Conservation (phyloP, 2,329 filamentous ascomycete species). For the Emergomyces africanus region DNA sequence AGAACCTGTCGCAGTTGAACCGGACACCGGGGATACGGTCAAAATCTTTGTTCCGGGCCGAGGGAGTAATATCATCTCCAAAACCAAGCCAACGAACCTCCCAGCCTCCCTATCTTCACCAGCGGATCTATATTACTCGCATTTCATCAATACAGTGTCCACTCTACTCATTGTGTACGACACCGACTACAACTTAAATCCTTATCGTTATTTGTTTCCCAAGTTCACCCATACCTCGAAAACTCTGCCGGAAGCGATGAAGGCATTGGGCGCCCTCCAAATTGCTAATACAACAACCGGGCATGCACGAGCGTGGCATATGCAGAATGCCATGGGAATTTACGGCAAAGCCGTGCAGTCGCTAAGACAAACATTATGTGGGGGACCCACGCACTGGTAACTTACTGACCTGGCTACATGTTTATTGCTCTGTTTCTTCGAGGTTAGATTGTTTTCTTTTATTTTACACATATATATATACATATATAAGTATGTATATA, state of each 20-base stretch:
- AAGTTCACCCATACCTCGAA: conserved; percentile 22
- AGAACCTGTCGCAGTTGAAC: background rate
- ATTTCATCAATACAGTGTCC: conserved; percentile 24
- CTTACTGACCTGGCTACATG: conserved; percentile 24
- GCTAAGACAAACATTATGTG: conserved; percentile 13
- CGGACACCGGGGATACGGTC: background rate
- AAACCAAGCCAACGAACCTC: background rate
- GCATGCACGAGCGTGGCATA: conserved; percentile 21
- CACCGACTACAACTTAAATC: conserved; percentile 24
- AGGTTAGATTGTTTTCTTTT: conserved; percentile 14
- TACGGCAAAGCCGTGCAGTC: conserved; percentile 27
- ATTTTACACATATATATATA: no score
- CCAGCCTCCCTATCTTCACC: conserved; percentile 6
- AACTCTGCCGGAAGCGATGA: conserved; percentile 26
- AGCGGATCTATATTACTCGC: conserved; percentile 23
- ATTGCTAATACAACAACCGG: conserved; percentile 26
- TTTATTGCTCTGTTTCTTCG: conserved; percentile 22
- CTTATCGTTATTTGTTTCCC: conserved; percentile 23
- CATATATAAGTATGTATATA: no score
- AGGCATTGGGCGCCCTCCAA: conserved; percentile 29
- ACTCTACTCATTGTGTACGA: conserved; percentile 26
- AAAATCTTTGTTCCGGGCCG: background rate
- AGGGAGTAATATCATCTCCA: background rate
- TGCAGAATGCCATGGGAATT: conserved; percentile 26
- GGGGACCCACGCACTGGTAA: conserved; percentile 8